Conservation (phyloP, 306 rosid genomes). For the Cucumis cinereus region DNA sequence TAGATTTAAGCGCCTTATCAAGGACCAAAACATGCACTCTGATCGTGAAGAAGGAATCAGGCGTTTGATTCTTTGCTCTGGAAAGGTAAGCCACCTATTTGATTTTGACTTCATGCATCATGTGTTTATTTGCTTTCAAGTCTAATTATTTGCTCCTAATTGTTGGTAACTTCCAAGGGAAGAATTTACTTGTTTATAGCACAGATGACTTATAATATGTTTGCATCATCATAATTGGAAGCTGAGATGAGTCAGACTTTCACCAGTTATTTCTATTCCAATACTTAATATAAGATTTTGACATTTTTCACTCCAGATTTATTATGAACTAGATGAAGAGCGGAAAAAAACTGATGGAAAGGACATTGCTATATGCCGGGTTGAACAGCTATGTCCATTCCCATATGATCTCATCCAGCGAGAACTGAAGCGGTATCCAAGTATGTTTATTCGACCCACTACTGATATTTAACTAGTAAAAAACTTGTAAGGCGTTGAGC, state of each 20-base stretch:
- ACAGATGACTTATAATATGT: background rate
- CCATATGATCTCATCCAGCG: slow-evolving; percentile 87
- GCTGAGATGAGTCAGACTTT: background rate
- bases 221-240: background rate
- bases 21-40: slow-evolving; percentile 72
- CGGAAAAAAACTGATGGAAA: slow-evolving; percentile 55
- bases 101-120: background rate
- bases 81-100: slow-evolving; percentile 53
- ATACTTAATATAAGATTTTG: background rate
- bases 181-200: background rate
- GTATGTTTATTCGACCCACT: slow-evolving; percentile 26
- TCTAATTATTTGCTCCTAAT: background rate
- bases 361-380: slow-evolving; percentile 84
- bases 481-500: background rate
- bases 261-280: background rate
- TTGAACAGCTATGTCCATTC: slow-evolving; percentile 94
- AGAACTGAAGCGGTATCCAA: slow-evolving; percentile 91
- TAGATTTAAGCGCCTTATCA: slow-evolving; percentile 91
- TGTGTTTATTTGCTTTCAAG: background rate
- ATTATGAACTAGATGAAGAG: slow-evolving; percentile 80
- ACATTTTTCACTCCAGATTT: slow-evolving; percentile 33
- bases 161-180: background rate
- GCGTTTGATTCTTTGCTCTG: slow-evolving; percentile 84
- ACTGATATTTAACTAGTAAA: background rate
- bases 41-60: slow-evolving; percentile 73